Conservation (phyloP, 1,284 basidiomycete species). For the Athelia psychrophila region DNA sequence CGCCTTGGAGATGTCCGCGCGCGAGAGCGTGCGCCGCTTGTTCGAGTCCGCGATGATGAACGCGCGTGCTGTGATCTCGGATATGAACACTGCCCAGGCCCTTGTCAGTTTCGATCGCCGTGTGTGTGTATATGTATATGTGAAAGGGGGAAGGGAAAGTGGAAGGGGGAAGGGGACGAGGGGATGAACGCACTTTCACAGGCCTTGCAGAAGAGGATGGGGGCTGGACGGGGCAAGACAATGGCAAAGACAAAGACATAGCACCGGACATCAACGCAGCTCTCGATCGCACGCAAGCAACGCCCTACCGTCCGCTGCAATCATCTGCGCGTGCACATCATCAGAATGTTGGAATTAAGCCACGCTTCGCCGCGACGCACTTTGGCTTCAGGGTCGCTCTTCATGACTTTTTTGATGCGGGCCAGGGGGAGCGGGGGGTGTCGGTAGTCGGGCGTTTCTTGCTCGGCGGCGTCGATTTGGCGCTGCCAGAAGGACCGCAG, state of each 20-base stretch:
- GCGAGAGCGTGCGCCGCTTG: slow-evolving; percentile 87
- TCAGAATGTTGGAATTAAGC: neutral
- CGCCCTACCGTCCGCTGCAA: slow-evolving; percentile 82
- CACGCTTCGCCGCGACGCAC: slow-evolving; percentile 49
- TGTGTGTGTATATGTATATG: too few species aligned
- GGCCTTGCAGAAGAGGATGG: slow-evolving; percentile 92
- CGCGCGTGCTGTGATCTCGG: slow-evolving; percentile 90
- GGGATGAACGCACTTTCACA: slow-evolving; percentile 78
- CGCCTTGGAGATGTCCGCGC: slow-evolving; percentile 88
- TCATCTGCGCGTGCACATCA: slow-evolving; percentile 66
- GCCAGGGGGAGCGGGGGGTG: slow-evolving; percentile 87
- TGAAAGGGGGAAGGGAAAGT: slow-evolving; percentile 1
- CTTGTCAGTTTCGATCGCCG: too few species aligned
- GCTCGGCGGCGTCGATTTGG: slow-evolving; percentile 76
- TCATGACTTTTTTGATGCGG: slow-evolving; percentile 97
- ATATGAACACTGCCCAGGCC: slow-evolving; percentile 76
- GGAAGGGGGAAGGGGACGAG: slow-evolving; percentile 6
- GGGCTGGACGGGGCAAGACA: slow-evolving; percentile 49
- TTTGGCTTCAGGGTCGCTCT: slow-evolving; percentile 95
- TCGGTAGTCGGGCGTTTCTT: slow-evolving; percentile 80
- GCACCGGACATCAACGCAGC: slow-evolving; percentile 2
- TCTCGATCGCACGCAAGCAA: slow-evolving; percentile 8
- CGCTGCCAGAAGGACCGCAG: slow-evolving; percentile 82
- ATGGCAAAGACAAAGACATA: slow-evolving; percentile 4
- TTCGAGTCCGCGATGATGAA: slow-evolving; percentile 93